Conservation (phyloP, 1,139 yeast genomes). For the Diutina scorzettiae region DNA sequence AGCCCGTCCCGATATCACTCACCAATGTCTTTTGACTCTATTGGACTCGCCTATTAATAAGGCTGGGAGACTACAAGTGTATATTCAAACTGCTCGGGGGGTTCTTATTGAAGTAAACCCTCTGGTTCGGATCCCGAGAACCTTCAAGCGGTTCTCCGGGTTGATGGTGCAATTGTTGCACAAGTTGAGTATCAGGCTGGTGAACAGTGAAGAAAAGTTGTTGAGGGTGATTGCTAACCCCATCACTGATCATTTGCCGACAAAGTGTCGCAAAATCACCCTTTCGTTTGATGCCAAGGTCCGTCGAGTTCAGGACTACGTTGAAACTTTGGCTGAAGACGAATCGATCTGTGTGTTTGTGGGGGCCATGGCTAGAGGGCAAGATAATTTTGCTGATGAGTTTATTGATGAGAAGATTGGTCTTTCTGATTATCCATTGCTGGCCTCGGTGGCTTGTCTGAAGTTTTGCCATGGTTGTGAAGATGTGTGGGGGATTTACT, state of each 20-base stretch:
- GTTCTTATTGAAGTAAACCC: constrained; percentile 94
- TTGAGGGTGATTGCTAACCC: constrained; percentile 94
- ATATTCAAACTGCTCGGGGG: constrained; percentile 90
- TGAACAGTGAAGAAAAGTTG: constrained; percentile 87
- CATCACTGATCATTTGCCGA: constrained; percentile 90
- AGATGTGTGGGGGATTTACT: constrained; percentile 80
- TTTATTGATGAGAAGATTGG: constrained; percentile 94
- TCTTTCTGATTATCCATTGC: constrained; percentile 85
- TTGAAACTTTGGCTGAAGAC: constrained; percentile 65
- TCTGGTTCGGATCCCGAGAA: constrained; percentile 91
- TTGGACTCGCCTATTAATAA: constrained; percentile 94
- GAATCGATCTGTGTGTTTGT: constrained; percentile 96
- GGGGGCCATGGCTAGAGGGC: constrained; percentile 99
- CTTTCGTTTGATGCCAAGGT: constrained; percentile 91
- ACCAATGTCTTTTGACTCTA: constrained; percentile 84
- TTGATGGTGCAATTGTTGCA: constrained; percentile 94
- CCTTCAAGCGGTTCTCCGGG: constrained; percentile 94
- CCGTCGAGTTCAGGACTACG: constrained; percentile 80
- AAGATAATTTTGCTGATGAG: constrained; percentile 94
- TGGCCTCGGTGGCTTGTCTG: constrained; percentile 97
- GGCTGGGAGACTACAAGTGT: constrained; percentile 93
- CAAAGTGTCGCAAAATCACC: constrained; percentile 88
- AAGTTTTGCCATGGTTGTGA: constrained; percentile 98
- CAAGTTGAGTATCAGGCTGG: constrained; percentile 84
- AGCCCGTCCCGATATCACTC: constrained; percentile 97